These are phyloP conservation scores for Mycothermus thermophilus DNA, from an alignment of 495 filamentous ascomycete genomes.

Conservation along the genomic window DNA sequence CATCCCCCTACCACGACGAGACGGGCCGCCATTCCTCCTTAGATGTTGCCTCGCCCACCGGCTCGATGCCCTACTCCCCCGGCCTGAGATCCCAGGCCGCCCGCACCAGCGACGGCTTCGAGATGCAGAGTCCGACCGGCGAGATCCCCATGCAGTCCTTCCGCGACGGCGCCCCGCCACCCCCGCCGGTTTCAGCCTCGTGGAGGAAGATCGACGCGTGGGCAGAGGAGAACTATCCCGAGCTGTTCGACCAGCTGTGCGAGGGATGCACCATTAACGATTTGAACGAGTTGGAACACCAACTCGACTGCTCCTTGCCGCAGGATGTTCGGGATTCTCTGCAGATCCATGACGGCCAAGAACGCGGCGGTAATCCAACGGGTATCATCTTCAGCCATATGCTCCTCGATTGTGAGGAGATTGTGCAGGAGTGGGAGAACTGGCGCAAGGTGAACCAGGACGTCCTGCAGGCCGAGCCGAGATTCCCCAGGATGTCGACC, in stretches of 20 bases:
- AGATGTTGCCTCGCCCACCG: slow-evolving; percentile 32
- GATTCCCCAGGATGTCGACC: slow-evolving; percentile 37
- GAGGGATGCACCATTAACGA: slow-evolving; percentile 89
- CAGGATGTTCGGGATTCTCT: slow-evolving; percentile 89
- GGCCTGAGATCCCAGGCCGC: slow-evolving; percentile 68
- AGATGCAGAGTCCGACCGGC: slow-evolving; percentile 49
- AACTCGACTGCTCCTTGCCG: slow-evolving; percentile 86
- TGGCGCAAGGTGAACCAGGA: slow-evolving; percentile 89
- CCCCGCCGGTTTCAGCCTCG: slow-evolving; percentile 74
- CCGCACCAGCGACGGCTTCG: slow-evolving; percentile 46
- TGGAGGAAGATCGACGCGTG: slow-evolving; percentile 91
- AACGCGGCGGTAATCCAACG: slow-evolving; percentile 80
- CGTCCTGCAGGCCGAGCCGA: slow-evolving; percentile 46
- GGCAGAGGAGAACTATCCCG: slow-evolving; percentile 88
- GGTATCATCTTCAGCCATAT: slow-evolving; percentile 88
- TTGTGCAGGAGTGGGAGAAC: slow-evolving; percentile 93
- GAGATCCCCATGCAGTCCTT: slow-evolving; percentile 98
- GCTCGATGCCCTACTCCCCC: slow-evolving; percentile 69
- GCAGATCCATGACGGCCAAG: slow-evolving; percentile 85
- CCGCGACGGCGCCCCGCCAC: slow-evolving; percentile 75
- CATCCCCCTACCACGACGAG: slow-evolving; percentile 61
- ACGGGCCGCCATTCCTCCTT: slow-evolving; percentile 37
- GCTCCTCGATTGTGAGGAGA: slow-evolving; percentile 96
- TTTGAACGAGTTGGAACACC: slow-evolving; percentile 91
- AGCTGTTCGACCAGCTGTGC: slow-evolving; percentile 83